phyloP scores from a whole-genome alignment of 2,329 filamentous ascomycete species.

The Xylariales sp. region DNA sequence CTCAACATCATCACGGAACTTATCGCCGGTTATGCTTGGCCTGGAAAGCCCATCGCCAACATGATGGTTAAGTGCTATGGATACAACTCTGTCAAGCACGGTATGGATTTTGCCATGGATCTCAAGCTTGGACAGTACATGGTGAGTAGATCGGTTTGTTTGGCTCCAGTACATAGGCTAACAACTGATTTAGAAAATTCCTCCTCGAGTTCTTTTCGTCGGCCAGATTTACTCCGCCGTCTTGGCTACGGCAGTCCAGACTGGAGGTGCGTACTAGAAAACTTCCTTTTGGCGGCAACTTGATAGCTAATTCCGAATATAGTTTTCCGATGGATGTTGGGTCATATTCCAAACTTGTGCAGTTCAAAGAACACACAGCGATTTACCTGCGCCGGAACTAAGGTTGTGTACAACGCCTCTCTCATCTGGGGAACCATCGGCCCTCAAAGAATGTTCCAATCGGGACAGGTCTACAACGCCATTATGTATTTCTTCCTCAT shows the following conservation, averaged over 20 bases:
- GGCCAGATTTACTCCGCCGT: conserved; percentile 28
- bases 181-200: conserved; percentile 17
- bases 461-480: conserved; percentile 22
- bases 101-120: conserved; percentile 26
- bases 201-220: conserved; percentile 25
- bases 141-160: conserved; percentile 1
- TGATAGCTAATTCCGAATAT: background rate
- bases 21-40: conserved; percentile 27
- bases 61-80: conserved; percentile 29
- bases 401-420: conserved; percentile 27
- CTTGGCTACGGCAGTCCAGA: conserved; percentile 25
- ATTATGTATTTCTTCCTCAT: conserved; percentile 27
- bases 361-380: conserved; percentile 22
- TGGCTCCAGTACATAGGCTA: background rate
- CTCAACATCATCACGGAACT: conserved; percentile 27
- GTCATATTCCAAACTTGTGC: conserved; percentile 22
- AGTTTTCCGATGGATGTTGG: conserved; percentile 22
- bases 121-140: conserved; percentile 27
- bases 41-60: conserved; percentile 24
- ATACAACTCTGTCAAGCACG: conserved; percentile 27
- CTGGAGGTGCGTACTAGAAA: conserved; percentile 19
- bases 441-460: conserved; percentile 25
- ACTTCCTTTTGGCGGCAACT: background rate
- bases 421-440: conserved; percentile 28
- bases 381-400: conserved; percentile 26